Evolutionary conservation across 179 eudicot species (phyloP), one percentile per base, ranked within the genome.

Genomic region (Carnegiea gigantea): DNA sequence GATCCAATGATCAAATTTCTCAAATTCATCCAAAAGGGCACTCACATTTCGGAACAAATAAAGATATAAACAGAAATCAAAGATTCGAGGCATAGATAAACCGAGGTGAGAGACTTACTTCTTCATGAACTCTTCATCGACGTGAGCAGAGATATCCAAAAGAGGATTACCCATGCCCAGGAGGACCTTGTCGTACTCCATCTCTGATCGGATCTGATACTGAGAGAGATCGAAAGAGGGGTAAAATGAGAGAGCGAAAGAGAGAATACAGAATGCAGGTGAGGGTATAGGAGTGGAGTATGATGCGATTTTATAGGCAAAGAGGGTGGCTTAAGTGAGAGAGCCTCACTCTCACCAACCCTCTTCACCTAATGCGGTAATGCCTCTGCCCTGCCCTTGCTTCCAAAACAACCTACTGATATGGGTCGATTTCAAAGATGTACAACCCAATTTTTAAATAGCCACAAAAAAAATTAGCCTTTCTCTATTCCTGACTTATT

Each of bases 91-190:
- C 28, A 62, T 62, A 62, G 12, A 62, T 62, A 10, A 83, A 81
- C 0, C 59, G 38, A 75, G 21, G 1, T 17, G n/a, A n/a, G n/a
- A 54, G 26, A 70, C 65, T 74, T 86, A 94, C 98, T 91, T 92
- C 83, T 84, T 82, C 76, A 94, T 74, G 90, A 94, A 94, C 0
- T 78, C 88, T 30, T 86, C 85, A 44, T 94, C 97, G 62, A 94
- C 97, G 28, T 89, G 92, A 23, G 93, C 89, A 0, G 95, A 91
- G 84, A 94, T 92, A 72, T 94, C 98, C 83, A 94, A 78, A 12
- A 94, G 92, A 9, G 98, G 98, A 80, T 94, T 94, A 14, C 98
- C 98, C 98, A 93, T 93, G 23, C 98, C 98, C 84, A 93, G 83
- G 4, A 93, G 85, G 15, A 93, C 84, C 48, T 94, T 91, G 1